Percentiles rank a stretch among this genome's conserved stretches.
Evolutionary conservation across 139 green algal genomes (phyloP).

Genomic region (Closterium sp.): DNA sequence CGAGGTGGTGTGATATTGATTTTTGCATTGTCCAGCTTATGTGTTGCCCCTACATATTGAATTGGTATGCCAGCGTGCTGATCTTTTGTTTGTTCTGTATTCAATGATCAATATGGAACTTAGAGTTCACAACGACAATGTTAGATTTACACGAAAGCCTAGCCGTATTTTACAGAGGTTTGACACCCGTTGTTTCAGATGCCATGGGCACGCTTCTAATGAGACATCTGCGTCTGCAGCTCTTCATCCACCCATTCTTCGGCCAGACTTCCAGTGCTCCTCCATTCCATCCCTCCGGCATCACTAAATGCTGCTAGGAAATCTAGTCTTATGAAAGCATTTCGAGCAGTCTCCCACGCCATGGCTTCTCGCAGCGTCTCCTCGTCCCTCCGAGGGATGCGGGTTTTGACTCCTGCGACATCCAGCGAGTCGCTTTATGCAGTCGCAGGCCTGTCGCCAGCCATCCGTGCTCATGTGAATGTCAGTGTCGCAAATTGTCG

Average conservation of each 20-base stretch:
- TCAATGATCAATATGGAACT: neutral
- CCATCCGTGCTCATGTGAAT: neutral
- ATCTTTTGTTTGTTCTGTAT: too few relatives aligned
- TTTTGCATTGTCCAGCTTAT: neutral
- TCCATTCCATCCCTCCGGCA: too few relatives aligned
- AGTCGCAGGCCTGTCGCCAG: neutral
- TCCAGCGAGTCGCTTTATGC: neutral
- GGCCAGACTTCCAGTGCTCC: too few relatives aligned
- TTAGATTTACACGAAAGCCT: too few relatives aligned
- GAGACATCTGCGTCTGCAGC: neutral
- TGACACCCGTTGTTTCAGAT: neutral
- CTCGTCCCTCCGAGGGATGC: neutral
- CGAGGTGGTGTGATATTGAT: neutral
- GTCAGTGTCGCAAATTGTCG: neutral
- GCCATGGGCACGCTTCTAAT: neutral
- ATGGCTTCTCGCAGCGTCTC: neutral
- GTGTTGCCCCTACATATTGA: neutral
- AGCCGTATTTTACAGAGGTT: too few relatives aligned
- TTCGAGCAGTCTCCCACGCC: neutral
- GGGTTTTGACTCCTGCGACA: neutral
- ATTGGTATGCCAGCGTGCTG: too few relatives aligned
- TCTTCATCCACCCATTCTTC: neutral
- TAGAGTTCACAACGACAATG: too few relatives aligned
- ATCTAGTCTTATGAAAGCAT: neutral
- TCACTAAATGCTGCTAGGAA: too few relatives aligned